Evolutionary conservation across 208 protist species (phyloP).

Genomic region (Novymonas esmeraldas): DNA sequence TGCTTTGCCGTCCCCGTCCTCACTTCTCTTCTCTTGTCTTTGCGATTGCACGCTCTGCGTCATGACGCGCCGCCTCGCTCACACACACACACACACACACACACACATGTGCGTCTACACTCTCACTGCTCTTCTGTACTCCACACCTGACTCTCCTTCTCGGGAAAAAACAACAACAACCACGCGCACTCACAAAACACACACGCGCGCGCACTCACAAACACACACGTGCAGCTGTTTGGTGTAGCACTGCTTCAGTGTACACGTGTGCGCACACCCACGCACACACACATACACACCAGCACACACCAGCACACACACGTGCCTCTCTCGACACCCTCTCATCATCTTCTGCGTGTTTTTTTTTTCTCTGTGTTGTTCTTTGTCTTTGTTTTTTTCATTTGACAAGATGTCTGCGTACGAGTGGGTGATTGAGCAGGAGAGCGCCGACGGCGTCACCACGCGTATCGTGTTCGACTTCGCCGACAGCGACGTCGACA

Average conservation of each 20-base stretch:
- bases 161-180: not conserved
- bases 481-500: constrained; percentile 9
- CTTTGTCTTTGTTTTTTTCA: not conserved
- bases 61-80: no score
- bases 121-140: constrained; percentile 1
- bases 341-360: not conserved
- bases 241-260: no score
- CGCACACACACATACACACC: not conserved
- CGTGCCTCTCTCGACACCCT: not conserved
- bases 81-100: not conserved
- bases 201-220: no score
- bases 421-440: constrained; percentile 52
- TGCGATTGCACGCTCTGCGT: no score
- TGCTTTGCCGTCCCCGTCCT: no score
- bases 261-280: no score
- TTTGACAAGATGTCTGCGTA: constrained; percentile 29
- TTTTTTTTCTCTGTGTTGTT: not conserved
- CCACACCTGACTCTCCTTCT: not conserved
- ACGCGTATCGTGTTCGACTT: constrained; percentile 43
- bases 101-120: not conserved
- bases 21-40: no score
- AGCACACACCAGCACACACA: not conserved
- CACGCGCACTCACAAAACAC: no score
- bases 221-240: no score
- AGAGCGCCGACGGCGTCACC: constrained; percentile 33